Evolutionary conservation across 352 stramenopile genomes (phyloP), one percentile per base, ranked within the genome.

Genomic region (Globisporangium perplexum): DNA sequence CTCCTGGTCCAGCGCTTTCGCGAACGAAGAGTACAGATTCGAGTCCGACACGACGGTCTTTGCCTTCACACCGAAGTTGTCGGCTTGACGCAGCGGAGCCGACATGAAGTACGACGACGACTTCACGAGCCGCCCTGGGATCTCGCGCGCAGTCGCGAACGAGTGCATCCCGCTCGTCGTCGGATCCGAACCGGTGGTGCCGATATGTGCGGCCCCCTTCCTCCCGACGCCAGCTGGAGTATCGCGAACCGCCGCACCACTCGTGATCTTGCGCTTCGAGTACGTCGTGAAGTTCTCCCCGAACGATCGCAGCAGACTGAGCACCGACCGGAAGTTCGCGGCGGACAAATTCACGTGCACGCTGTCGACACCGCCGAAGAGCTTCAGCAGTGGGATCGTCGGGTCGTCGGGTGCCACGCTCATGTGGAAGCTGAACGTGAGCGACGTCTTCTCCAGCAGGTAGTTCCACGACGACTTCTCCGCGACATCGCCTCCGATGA

Each of bases 401-500:
- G 80, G 82, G 41, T 94, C 84, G 59, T 87, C 77, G 3, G 82
- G 77, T 5, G 82, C 74, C 8, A 94, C 79, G 35, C 84, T 94
- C 41, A 86, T 76, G 56, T 80, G 82, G 41, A 93, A 87, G 45
- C 69, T 79, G 30, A 92, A 84, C 2, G 66, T 66, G 11, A 90
- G 57, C 12, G 75, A 89, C 11, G 74, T 92, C 68, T 88, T 90
- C 58, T 90, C 78, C 7, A 90, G 66, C 24, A 89, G 57, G 47
- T 88, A 81, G 28, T 69, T 65, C 74, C 75, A 81, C 18, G 68
- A 55, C 6, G 63, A 69, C 30, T 31, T 39, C n/a, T 20, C 20
- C 8, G 15, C 23, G 12, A 43, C 14, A n/a, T 45, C 23, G n/a
- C 48, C 61, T 20, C 50, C 42, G 5, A 67, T 47, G 24, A 50